Conservation (phyloP, 805 yeast species). For the Wickerhamiella azyma region DNA sequence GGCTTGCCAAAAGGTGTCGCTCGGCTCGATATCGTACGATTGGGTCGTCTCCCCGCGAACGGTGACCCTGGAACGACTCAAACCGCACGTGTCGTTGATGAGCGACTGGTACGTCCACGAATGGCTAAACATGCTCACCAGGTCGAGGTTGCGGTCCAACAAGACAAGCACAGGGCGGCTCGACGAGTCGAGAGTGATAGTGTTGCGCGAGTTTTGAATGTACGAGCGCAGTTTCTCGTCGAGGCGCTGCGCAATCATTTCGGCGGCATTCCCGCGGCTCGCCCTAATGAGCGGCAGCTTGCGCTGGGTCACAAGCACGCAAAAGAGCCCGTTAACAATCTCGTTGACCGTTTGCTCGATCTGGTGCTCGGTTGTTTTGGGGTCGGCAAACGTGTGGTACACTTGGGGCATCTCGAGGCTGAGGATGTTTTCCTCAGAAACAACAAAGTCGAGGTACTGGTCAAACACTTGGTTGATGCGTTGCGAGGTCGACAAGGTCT, state of each 20-base stretch:
- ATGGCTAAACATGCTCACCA: conserved; percentile 88
- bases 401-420: conserved; percentile 55
- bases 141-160: conserved; percentile 78
- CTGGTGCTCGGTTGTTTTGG: conserved; percentile 57
- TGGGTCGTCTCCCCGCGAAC: conserved; percentile 28
- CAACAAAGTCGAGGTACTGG: conserved; percentile 83
- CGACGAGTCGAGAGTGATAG: conserved; percentile 14
- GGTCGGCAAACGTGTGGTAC: conserved; percentile 57
- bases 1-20: conserved; percentile 80
- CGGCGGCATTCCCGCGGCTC: conserved; percentile 90
- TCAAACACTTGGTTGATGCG: conserved; percentile 82
- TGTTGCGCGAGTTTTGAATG: conserved; percentile 50
- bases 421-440: conserved; percentile 84
- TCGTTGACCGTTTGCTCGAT: conserved; percentile 55
- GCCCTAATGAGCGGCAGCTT: conserved; percentile 83
- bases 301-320: conserved; percentile 62
- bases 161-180: conserved; percentile 68
- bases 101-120: conserved; percentile 97
- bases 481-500: conserved; percentile 51
- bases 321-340: conserved; percentile 69
- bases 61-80: conserved; percentile 70
- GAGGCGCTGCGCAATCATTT: conserved; percentile 74
- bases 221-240: conserved; percentile 78
- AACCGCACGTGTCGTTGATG: conserved; percentile 79
- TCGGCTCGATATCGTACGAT: conserved; percentile 77